These are phyloP conservation scores for Metschnikowia cubensis DNA, from an alignment of 805 yeast species.

Conservation along the genomic window DNA sequence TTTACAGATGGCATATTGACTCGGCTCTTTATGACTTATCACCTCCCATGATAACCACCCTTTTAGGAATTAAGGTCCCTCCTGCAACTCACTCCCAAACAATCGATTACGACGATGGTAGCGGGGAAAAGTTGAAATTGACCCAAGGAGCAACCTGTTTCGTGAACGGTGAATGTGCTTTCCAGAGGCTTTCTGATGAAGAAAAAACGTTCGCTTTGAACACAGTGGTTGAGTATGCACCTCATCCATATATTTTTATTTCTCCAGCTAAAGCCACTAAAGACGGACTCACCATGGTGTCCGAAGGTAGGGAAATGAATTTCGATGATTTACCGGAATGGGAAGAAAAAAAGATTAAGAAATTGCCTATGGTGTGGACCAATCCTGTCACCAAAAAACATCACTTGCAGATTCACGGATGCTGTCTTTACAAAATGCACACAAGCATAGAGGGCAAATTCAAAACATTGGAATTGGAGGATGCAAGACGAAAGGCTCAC, in stretches of 20 bases:
- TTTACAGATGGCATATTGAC: conserved; percentile 93
- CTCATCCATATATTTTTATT: conserved; percentile 87
- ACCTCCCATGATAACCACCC: conserved; percentile 83
- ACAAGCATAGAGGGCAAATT: conserved; percentile 50
- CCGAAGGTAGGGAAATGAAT: conserved; percentile 68
- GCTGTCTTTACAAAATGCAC: conserved; percentile 69
- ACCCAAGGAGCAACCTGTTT: conserved; percentile 89
- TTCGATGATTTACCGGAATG: conserved; percentile 73
- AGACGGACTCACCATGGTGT: conserved; percentile 82
- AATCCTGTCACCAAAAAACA: conserved; percentile 81
- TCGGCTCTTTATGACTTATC: conserved; percentile 82
- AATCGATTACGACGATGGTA: conserved; percentile 51
- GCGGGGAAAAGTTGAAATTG: conserved; percentile 59
- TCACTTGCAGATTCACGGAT: conserved; percentile 84
- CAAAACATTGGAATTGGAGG: conserved; percentile 52
- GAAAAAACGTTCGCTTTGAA: conserved; percentile 71
- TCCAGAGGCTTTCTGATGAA: conserved; percentile 58
- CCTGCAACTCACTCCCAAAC: conserved; percentile 57
- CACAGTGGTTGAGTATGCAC: conserved; percentile 85
- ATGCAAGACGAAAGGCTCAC: conserved; percentile 71
- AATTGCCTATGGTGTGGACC: conserved; percentile 86
- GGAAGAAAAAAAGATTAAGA: conserved; percentile 76
- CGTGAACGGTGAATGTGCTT: conserved; percentile 80
- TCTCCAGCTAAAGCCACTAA: conserved; percentile 76
- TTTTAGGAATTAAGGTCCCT: conserved; percentile 80